Conservation (phyloP, 2,329 filamentous ascomycete species). For the Achaetomium macrosporum region DNA sequence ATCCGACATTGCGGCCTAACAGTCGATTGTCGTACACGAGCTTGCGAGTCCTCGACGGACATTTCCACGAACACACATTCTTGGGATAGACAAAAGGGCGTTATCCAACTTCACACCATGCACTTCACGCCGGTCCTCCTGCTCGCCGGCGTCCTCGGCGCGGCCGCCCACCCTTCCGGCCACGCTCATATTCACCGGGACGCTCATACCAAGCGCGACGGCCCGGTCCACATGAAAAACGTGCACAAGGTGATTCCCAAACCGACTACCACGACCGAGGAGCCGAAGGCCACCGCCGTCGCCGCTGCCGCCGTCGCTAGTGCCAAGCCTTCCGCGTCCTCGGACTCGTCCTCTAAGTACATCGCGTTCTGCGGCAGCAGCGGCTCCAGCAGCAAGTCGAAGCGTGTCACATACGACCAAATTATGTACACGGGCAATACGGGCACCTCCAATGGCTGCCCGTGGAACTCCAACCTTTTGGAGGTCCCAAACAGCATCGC, state of each 20-base stretch:
- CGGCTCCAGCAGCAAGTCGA: slow-evolving; percentile 29
- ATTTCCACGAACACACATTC: not conserved
- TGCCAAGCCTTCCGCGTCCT: slow-evolving; percentile 5
- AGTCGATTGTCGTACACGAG: not conserved
- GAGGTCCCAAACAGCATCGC: slow-evolving; percentile 33
- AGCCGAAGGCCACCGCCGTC: slow-evolving; percentile 11
- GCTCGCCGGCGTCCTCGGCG: slow-evolving; percentile 30
- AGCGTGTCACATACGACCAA: slow-evolving; percentile 43
- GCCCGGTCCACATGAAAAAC: slow-evolving; percentile 26
- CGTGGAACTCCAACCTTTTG: slow-evolving; percentile 50
- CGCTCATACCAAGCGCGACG: slow-evolving; percentile 25
- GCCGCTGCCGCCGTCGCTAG: slow-evolving; percentile 1
- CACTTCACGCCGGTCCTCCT: slow-evolving; percentile 26
- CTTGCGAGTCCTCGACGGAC: not conserved
- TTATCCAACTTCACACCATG: slow-evolving; percentile 19
- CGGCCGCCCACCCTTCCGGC: slow-evolving; percentile 31
- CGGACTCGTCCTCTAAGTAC: slow-evolving; percentile 17
- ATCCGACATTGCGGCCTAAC: not conserved
- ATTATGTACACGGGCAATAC: slow-evolving; percentile 45
- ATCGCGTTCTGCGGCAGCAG: slow-evolving; percentile 32
- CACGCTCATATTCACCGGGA: slow-evolving; percentile 34
- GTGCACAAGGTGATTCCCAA: slow-evolving; percentile 18
- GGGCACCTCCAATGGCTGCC: slow-evolving; percentile 30
- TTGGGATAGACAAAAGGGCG: slow-evolving; percentile 4
- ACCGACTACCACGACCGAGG: slow-evolving; percentile 15